These are phyloP conservation scores for Thamnidium elegans DNA, from an alignment of 192 early-diverging fungal species.

Conservation along the genomic window DNA sequence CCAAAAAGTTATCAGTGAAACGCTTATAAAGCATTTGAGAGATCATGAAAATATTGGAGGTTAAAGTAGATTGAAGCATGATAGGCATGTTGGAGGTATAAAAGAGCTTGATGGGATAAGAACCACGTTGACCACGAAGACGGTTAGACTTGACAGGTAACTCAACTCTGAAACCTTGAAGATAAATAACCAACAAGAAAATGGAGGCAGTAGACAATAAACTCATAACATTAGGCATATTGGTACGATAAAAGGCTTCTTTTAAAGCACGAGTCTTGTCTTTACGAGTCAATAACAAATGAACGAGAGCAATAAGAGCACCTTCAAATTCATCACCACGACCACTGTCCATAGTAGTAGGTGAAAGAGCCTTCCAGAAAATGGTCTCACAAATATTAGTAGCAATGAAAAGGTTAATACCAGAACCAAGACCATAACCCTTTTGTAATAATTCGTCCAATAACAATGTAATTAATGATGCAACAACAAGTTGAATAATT, in stretches of 20 bases:
- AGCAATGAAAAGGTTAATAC: slow-evolving; percentile 98
- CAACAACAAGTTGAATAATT: slow-evolving; percentile 95
- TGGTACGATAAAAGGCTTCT: slow-evolving; percentile 94
- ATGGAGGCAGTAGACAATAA: slow-evolving; percentile 87
- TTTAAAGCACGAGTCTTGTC: slow-evolving; percentile 97
- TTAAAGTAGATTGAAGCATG: slow-evolving; percentile 98
- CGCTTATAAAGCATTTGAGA: slow-evolving; percentile 97
- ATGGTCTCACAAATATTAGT: slow-evolving; percentile 99
- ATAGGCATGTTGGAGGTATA: slow-evolving; percentile 99
- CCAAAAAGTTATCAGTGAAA: slow-evolving; percentile 94
- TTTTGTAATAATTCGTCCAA: slow-evolving; percentile 99
- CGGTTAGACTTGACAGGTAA: slow-evolving; percentile 96
- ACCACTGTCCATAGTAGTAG: slow-evolving; percentile 97
- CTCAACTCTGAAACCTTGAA: slow-evolving; percentile 99
- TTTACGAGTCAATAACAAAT: slow-evolving; percentile 88
- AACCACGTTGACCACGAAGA: slow-evolving; percentile 95
- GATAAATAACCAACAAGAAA: slow-evolving; percentile 87
- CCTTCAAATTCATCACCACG: slow-evolving; percentile 99
- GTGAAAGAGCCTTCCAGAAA: slow-evolving; percentile 98
- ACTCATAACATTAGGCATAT: slow-evolving; percentile 87
- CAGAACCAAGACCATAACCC: slow-evolving; percentile 99
- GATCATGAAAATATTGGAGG: slow-evolving; percentile 97
- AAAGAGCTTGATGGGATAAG: slow-evolving; percentile 99
- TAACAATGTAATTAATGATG: slow-evolving; percentile 95
- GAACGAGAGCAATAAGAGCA: slow-evolving; percentile 92